phyloP scores from a whole-genome alignment of 371 early-diverging fungal species.

The Mortierella sp. region DNA sequence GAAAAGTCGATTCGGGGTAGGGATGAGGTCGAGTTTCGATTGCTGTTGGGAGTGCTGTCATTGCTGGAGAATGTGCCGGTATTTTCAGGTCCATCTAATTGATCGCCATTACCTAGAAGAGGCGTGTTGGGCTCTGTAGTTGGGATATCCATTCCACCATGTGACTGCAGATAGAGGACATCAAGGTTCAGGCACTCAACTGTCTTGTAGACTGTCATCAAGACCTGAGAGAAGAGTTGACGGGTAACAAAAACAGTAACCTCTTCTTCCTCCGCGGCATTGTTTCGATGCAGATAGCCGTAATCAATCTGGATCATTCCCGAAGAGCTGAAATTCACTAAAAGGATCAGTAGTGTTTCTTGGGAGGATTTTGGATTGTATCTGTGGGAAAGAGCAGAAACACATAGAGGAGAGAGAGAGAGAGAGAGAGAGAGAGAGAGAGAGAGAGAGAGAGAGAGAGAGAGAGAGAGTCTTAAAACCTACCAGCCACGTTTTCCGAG shows the following conservation, averaged over 20 bases:
- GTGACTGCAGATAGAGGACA: slow-evolving; percentile 65
- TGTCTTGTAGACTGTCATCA: slow-evolving; percentile 77
- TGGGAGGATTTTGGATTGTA: no score
- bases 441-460: no score
- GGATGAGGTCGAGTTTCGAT: neutral
- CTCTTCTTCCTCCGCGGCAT: slow-evolving; percentile 27
- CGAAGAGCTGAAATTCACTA: slow-evolving; percentile 61
- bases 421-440: neutral
- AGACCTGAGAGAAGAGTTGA: slow-evolving; percentile 74
- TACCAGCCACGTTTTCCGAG: slow-evolving; percentile 84
- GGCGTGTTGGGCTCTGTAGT: slow-evolving; percentile 41
- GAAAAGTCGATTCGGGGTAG: slow-evolving; percentile 45
- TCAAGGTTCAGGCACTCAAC: slow-evolving; percentile 75
- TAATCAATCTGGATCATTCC: slow-evolving; percentile 82
- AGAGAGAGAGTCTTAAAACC: slow-evolving; percentile 9
- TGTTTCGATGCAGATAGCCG: slow-evolving; percentile 62
- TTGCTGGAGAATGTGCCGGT: slow-evolving; percentile 11
- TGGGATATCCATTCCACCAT: slow-evolving; percentile 46
- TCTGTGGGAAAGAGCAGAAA: no score
- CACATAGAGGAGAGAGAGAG: neutral
- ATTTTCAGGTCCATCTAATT: neutral
- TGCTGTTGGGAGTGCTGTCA: neutral
- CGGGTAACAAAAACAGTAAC: slow-evolving; percentile 70
- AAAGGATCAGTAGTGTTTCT: no score
- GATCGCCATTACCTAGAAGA: neutral